Base-by-base conservation (phyloP, 768 basidiomycete genomes). In the Epithele typhae region DNA sequence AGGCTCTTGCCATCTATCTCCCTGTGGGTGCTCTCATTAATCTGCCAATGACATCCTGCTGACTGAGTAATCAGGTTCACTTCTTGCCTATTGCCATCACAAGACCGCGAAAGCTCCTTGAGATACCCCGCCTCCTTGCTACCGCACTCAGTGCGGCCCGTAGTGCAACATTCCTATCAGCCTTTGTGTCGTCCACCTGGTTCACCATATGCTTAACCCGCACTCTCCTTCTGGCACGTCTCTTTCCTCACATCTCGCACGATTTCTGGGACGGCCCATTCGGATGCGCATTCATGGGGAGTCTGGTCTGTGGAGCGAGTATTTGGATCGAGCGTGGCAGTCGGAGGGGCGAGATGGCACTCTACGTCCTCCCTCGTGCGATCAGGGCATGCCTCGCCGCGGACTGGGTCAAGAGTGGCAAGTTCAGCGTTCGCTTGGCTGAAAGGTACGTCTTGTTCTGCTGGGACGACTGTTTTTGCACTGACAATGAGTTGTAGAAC, bases 261-360 rank as follows among this genome's bases (percentile, higher is more conserved):
- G 77, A 91, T 47, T 77, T 84, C 49, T 87, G 84, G 79, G 88
- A 91, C 57, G 85, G 88, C 0, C 83, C 88, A 1, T 74, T 71
- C 46, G 88, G 88, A 1, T 76, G 82, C 49, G 65, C 83, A 24
- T 64, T 89, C 49, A 74, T 70, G 3, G 87, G 84, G 18, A 84
- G 82, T 49, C 61, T 91, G 35, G 65, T 74, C 15, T 90, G 87
- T 51, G 87, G 88, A 4, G 68, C 74, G 46, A 88, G 86, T 45
- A 87, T 91, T 35, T 87, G 81, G 79, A 75, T 90, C 22, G 88
- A 91, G 59, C 79, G 82, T 49, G 81, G 80, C 2, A 68, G 70
- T 45, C 67, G 88, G 52, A 68, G 88, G 43, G 85, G 86, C 4
- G 88, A 91, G 65, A 86, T 91, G 68, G 81, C 86, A 0, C 61